A percentile compares a stretch with the other conserved stretches of the same genome.
Evolutionary conservation across 2,329 filamentous ascomycete genomes (phyloP).

Genomic region (Raffaelea deltoideospora): DNA sequence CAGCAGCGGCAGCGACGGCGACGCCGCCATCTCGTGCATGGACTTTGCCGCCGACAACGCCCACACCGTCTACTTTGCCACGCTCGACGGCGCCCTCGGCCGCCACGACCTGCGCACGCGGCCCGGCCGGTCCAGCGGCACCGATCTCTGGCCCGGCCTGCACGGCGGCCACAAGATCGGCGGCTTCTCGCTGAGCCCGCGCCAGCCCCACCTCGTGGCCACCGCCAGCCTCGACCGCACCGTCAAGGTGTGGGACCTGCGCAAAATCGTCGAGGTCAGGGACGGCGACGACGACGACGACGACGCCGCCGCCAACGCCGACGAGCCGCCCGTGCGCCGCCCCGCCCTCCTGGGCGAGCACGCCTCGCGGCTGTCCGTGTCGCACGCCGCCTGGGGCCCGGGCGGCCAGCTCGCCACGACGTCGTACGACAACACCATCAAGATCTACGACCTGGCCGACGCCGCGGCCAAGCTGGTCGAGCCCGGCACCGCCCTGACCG

Average conservation of each 20-base stretch:
- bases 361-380: conserved; percentile 68
- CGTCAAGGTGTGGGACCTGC: conserved; percentile 82
- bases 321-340: no score
- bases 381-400: conserved; percentile 79
- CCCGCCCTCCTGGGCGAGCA: conserved; percentile 71
- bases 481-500: conserved; percentile 38
- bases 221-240: conserved; percentile 84
- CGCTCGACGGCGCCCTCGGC: conserved; percentile 65
- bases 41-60: conserved; percentile 60
- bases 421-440: conserved; percentile 89
- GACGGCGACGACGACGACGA: conserved; percentile 17
- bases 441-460: conserved; percentile 68
- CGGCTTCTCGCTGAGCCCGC: conserved; percentile 73
- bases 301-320: no score
- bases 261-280: conserved; percentile 55
- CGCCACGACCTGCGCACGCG: conserved; percentile 60
- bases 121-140: conserved; percentile 20
- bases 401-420: conserved; percentile 79
- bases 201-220: conserved; percentile 66
- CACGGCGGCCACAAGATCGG: conserved; percentile 82
- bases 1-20: conserved; percentile 25
- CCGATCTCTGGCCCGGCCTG: conserved; percentile 52
- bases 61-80: conserved; percentile 73
- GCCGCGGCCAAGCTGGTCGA: conserved; percentile 36
- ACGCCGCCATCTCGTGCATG: conserved; percentile 69